phyloP scores from a whole-genome alignment of 1,284 basidiomycete genomes.

The Boletus sp. region DNA sequence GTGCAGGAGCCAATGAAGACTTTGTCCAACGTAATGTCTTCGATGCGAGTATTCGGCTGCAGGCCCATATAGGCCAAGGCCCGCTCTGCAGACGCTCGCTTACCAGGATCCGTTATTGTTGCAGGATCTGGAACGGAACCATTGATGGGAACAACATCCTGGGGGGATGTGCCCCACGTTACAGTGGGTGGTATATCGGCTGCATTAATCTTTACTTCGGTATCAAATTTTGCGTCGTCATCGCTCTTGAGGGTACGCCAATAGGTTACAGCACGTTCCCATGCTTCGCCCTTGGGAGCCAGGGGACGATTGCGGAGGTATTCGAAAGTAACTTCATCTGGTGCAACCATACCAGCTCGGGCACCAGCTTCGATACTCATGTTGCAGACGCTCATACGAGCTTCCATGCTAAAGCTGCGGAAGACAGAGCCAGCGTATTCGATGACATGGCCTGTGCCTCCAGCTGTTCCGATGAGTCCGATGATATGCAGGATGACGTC shows the following conservation, averaged over 20 bases:
- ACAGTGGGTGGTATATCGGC: constrained; percentile 93
- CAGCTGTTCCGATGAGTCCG: constrained; percentile 91
- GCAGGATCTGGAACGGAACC: constrained; percentile 83
- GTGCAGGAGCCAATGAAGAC: constrained; percentile 98
- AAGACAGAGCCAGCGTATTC: constrained; percentile 94
- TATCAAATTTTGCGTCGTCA: constrained; percentile 87
- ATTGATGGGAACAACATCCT: constrained; percentile 89
- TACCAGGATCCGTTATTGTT: constrained; percentile 62
- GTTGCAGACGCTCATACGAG: constrained; percentile 96
- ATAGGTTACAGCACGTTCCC: constrained; percentile 87
- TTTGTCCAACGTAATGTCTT: constrained; percentile 87
- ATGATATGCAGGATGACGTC: constrained; percentile 96
- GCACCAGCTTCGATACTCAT: constrained; percentile 98
- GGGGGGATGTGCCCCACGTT: constrained; percentile 96
- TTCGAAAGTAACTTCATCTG: constrained; percentile 87
- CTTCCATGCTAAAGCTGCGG: constrained; percentile 92
- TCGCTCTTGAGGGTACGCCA: constrained; percentile 88
- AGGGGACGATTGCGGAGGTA: constrained; percentile 89
- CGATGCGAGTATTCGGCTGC: constrained; percentile 77
- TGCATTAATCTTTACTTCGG: constrained; percentile 82
- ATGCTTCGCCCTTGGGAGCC: constrained; percentile 83
- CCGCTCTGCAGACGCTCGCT: constrained; percentile 75
- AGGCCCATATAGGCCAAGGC: constrained; percentile 94
- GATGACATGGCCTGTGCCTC: constrained; percentile 91
- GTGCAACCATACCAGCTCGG: constrained; percentile 93